Evolutionary conservation across 2,329 filamentous ascomycete species (phyloP).

Genomic region (Cercospora sesami): DNA sequence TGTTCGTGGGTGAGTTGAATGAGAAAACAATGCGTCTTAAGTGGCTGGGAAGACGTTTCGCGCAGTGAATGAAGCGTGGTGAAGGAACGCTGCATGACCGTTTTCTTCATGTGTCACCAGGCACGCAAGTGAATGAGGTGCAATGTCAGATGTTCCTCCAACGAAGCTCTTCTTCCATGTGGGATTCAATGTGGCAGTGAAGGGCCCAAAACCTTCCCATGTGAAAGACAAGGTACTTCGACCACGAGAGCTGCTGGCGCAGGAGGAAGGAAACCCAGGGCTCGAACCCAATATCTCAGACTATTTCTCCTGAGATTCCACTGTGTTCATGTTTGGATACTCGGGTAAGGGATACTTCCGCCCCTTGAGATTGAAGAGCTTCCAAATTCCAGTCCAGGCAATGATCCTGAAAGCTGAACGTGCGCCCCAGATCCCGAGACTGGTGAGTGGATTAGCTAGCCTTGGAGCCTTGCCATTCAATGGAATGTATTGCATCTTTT

Average conservation of each 20-base stretch:
- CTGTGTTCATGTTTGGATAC: slow-evolving; percentile 13
- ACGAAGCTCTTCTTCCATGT: background rate
- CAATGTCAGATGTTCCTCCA: background rate
- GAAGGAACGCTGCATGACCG: background rate
- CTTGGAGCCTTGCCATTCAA: slow-evolving; percentile 25
- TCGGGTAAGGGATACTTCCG: slow-evolving; percentile 6
- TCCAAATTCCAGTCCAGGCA: slow-evolving; percentile 18
- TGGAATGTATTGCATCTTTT: slow-evolving; percentile 31
- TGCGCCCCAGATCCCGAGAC: slow-evolving; percentile 11
- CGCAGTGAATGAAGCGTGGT: background rate
- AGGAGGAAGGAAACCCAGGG: too few relatives aligned
- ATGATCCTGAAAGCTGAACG: slow-evolving; percentile 8
- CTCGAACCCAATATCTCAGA: background rate
- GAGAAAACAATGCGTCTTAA: background rate
- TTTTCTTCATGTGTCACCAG: background rate
- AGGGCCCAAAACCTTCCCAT: background rate
- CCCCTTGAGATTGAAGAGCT: slow-evolving; percentile 9
- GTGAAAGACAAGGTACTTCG: background rate
- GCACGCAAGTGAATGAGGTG: background rate
- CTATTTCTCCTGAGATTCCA: background rate
- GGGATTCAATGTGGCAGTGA: background rate
- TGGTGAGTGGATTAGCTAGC: slow-evolving; percentile 25
- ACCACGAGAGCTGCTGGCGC: background rate
- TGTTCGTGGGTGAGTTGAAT: background rate
- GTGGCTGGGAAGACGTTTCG: background rate